These are phyloP conservation scores for Cadophora luteo-olivacea DNA, from an alignment of 2,329 filamentous ascomycete genomes.

Conservation along the genomic window DNA sequence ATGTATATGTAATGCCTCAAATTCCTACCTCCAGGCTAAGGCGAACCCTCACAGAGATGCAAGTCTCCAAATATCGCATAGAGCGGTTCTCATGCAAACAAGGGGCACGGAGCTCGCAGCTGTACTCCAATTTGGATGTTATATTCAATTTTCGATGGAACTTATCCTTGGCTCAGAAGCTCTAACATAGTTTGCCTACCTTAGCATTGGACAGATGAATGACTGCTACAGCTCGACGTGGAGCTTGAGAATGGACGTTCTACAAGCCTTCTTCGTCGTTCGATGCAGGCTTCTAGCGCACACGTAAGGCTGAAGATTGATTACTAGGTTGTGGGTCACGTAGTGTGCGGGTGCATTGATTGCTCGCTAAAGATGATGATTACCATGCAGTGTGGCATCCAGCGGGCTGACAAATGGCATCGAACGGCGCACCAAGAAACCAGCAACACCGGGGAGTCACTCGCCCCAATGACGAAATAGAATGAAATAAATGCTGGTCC, in stretches of 20 bases:
- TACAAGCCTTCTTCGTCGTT: neutral
- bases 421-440: neutral
- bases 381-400: neutral
- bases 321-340: neutral
- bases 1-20: too few species aligned
- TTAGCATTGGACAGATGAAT: neutral
- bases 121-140: neutral
- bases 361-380: slow-evolving; percentile 9
- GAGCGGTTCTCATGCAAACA: neutral
- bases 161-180: neutral
- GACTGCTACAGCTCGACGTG: neutral
- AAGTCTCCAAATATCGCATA: neutral
- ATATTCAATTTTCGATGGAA: neutral
- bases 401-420: slow-evolving; percentile 9
- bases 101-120: neutral
- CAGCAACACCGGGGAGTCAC: neutral
- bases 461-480: neutral
- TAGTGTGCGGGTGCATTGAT: neutral
- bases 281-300: slow-evolving; percentile 12
- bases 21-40: too few species aligned
- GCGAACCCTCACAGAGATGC: neutral
- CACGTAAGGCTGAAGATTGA: slow-evolving; percentile 2
- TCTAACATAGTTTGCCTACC: neutral
- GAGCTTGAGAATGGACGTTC: neutral
- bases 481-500: too few species aligned